Conservation (phyloP, 1,284 basidiomycete genomes). For the Microbotryum scabiosae region DNA sequence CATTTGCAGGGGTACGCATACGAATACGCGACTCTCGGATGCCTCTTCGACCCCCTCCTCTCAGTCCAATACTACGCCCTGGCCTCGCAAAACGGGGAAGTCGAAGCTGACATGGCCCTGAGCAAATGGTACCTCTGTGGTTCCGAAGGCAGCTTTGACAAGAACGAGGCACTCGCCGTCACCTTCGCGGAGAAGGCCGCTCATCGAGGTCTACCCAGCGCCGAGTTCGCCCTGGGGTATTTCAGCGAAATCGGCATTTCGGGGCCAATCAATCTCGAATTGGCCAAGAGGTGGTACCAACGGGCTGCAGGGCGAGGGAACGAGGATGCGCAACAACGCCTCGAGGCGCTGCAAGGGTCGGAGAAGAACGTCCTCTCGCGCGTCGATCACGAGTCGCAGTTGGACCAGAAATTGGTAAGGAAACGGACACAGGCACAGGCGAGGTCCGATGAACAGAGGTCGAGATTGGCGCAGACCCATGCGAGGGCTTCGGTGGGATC, state of each 20-base stretch:
- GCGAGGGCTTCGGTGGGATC: neutral
- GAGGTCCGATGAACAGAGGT: constrained; percentile 43
- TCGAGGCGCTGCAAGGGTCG: constrained; percentile 57
- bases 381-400: constrained; percentile 67
- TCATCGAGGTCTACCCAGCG: constrained; percentile 63
- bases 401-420: constrained; percentile 69
- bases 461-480: constrained; percentile 6
- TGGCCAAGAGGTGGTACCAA: constrained; percentile 59
- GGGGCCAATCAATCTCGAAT: constrained; percentile 55
- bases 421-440: constrained; percentile 72
- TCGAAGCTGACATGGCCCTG: constrained; percentile 75
- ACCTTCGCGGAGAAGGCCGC: constrained; percentile 91
- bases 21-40: constrained; percentile 79
- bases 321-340: constrained; percentile 64
- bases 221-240: constrained; percentile 92
- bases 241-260: constrained; percentile 62
- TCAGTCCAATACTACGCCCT: constrained; percentile 84
- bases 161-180: constrained; percentile 77
- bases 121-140: constrained; percentile 51
- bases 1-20: constrained; percentile 60
- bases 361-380: constrained; percentile 58
- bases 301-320: constrained; percentile 68
- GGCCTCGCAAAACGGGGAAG: constrained; percentile 75
- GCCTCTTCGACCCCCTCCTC: constrained; percentile 78
- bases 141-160: constrained; percentile 68